phyloP scores from a whole-genome alignment of 352 stramenopile species.

The Phytopythium cucurbitacearum region DNA sequence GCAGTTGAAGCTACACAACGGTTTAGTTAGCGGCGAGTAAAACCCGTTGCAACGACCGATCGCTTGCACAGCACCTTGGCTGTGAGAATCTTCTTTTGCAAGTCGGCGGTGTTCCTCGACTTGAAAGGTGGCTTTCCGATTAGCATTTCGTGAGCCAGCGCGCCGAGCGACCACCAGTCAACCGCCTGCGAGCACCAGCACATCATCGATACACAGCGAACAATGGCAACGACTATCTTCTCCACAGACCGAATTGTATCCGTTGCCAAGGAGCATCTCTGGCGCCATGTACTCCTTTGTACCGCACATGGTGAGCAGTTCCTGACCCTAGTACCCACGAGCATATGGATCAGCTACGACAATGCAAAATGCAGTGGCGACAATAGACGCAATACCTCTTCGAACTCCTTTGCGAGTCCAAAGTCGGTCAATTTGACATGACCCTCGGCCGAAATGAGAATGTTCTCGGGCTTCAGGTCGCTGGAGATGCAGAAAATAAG shows the following conservation, averaged over 20 bases:
- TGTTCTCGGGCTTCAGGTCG: slow-evolving; percentile 91
- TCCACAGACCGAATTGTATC: slow-evolving; percentile 59
- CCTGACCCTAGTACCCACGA: slow-evolving; percentile 30
- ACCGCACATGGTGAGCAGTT: slow-evolving; percentile 71
- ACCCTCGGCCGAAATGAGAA: slow-evolving; percentile 87
- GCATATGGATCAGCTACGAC: neutral
- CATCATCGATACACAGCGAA: neutral
- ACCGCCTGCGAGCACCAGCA: slow-evolving; percentile 36
- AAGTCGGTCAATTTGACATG: slow-evolving; percentile 92
- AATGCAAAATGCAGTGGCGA: neutral
- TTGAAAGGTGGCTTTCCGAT: slow-evolving; percentile 68
- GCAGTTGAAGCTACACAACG: slow-evolving; percentile 51
- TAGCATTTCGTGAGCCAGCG: slow-evolving; percentile 78
- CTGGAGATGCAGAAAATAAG: slow-evolving; percentile 10
- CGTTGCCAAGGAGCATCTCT: slow-evolving; percentile 81
- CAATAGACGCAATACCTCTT: slow-evolving; percentile 19
- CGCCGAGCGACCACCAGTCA: slow-evolving; percentile 85
- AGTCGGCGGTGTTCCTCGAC: slow-evolving; percentile 59
- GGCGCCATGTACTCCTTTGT: slow-evolving; percentile 88
- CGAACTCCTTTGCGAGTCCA: slow-evolving; percentile 76
- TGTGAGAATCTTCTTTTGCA: slow-evolving; percentile 77
- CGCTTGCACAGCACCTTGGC: slow-evolving; percentile 39
- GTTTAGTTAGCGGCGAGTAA: neutral
- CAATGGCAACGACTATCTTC: slow-evolving; percentile 1
- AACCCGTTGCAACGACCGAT: neutral